A percentile compares a stretch with the other conserved stretches of the same genome.
Conservation (phyloP, 2,329 filamentous ascomycete species). For the Paracamarosporium sp. region DNA sequence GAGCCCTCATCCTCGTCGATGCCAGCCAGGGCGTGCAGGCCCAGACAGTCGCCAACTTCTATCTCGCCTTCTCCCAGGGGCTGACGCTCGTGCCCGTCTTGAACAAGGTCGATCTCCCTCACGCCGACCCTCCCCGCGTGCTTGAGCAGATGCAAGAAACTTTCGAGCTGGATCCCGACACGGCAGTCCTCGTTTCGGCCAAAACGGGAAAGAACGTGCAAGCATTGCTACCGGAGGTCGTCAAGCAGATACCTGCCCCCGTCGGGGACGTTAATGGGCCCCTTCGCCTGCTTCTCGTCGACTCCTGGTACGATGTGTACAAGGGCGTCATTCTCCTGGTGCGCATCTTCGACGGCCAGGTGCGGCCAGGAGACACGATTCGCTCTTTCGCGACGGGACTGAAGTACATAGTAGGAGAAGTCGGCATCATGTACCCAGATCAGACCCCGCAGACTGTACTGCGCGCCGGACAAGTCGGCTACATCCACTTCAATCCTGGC, state of each 20-base stretch:
- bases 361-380: slow-evolving; percentile 84
- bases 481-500: slow-evolving; percentile 95
- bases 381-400: slow-evolving; percentile 85
- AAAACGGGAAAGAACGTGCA: slow-evolving; percentile 92
- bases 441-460: slow-evolving; percentile 81
- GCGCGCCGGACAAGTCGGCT: slow-evolving; percentile 92
- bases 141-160: slow-evolving; percentile 83
- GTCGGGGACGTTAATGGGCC: slow-evolving; percentile 75
- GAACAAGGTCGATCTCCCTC: slow-evolving; percentile 94
- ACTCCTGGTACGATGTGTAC: slow-evolving; percentile 98
- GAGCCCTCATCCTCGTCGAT: slow-evolving; percentile 90
- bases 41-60: slow-evolving; percentile 98
- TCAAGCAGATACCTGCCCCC: slow-evolving; percentile 84
- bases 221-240: slow-evolving; percentile 81
- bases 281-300: slow-evolving; percentile 84
- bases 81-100: slow-evolving; percentile 87
- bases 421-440: slow-evolving; percentile 93
- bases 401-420: slow-evolving; percentile 93
- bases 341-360: slow-evolving; percentile 84
- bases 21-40: slow-evolving; percentile 96
- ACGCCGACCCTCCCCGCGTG: slow-evolving; percentile 85
- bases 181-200: slow-evolving; percentile 81
- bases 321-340: slow-evolving; percentile 92
- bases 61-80: slow-evolving; percentile 92
- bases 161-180: slow-evolving; percentile 84